phyloP scores from a whole-genome alignment of 2,329 filamentous ascomycete species.

The Shiraia bambusicola region DNA sequence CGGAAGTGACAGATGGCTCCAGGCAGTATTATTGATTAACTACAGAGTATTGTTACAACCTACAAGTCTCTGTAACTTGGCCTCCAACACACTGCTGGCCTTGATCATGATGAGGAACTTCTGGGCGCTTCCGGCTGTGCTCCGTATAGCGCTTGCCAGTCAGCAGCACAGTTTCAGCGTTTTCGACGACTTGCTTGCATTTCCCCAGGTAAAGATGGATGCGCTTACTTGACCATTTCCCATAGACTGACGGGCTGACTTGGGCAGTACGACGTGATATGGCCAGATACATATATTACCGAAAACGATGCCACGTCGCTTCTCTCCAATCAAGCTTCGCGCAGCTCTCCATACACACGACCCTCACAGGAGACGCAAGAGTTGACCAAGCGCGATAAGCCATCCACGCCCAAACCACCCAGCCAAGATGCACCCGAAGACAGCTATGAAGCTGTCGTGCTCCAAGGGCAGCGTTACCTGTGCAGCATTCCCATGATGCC shows the following conservation, averaged over 20 bases:
- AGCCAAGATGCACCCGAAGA: slow-evolving; percentile 32
- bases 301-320: slow-evolving; percentile 68
- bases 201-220: slow-evolving; percentile 76
- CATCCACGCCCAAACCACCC: slow-evolving; percentile 13
- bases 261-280: slow-evolving; percentile 74
- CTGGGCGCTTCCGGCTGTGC: slow-evolving; percentile 50
- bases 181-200: slow-evolving; percentile 82
- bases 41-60: too few relatives aligned
- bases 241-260: background rate
- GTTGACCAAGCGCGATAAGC: slow-evolving; percentile 35
- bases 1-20: slow-evolving; percentile 38
- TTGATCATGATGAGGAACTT: slow-evolving; percentile 47
- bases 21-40: too few relatives aligned
- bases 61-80: slow-evolving; percentile 2
- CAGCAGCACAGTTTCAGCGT: slow-evolving; percentile 73
- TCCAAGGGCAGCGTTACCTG: slow-evolving; percentile 72
- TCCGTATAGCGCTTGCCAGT: slow-evolving; percentile 53
- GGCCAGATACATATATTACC: slow-evolving; percentile 70
- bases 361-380: slow-evolving; percentile 41
- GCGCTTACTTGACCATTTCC: slow-evolving; percentile 8
- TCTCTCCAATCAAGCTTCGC: slow-evolving; percentile 44
- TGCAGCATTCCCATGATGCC: slow-evolving; percentile 77
- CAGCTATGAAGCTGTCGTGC: slow-evolving; percentile 72
- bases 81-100: background rate
- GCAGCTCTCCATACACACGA: slow-evolving; percentile 28